Percentiles rank a stretch among this genome's conserved stretches.
Conservation (phyloP, 768 basidiomycete species). For the Saitozyma podzolica region DNA sequence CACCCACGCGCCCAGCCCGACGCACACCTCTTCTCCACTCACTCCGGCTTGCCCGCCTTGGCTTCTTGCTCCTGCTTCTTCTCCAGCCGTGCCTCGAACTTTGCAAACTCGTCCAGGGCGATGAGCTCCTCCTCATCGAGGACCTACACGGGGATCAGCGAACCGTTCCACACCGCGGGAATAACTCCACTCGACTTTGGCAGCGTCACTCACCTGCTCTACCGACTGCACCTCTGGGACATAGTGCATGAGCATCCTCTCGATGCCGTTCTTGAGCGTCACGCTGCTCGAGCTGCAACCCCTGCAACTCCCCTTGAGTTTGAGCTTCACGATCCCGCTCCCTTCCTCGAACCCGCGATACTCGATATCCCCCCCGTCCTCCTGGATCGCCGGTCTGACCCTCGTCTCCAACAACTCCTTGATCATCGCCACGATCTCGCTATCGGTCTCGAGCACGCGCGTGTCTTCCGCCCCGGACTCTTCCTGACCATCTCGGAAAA, state of each 20-base stretch:
- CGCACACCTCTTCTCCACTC: constrained; percentile 8
- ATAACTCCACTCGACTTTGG: neutral
- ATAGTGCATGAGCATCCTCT: constrained; percentile 99
- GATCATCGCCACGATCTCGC: constrained; percentile 97
- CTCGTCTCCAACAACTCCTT: constrained; percentile 94
- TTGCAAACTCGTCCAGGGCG: constrained; percentile 82
- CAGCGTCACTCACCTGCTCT: constrained; percentile 49
- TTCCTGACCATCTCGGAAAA: constrained; percentile 81
- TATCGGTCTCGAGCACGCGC: constrained; percentile 86
- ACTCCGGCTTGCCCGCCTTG: constrained; percentile 31
- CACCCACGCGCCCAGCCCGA: too few species aligned
- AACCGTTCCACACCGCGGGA: too few species aligned
- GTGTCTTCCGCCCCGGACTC: constrained; percentile 84
- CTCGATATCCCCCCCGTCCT: constrained; percentile 98
- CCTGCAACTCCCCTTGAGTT: constrained; percentile 94
- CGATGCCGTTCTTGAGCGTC: constrained; percentile 93
- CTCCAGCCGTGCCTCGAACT: constrained; percentile 40
- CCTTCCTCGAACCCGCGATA: constrained; percentile 85
- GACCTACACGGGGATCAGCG: constrained; percentile 58
- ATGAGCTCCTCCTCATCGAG: constrained; percentile 86
- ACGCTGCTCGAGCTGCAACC: constrained; percentile 93
- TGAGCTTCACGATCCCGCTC: constrained; percentile 74
- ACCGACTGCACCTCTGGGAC: constrained; percentile 63
- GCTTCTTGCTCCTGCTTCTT: constrained; percentile 26
- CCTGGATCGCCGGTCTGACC: constrained; percentile 95